These are phyloP conservation scores for Penicillium cinerascens DNA, from an alignment of 495 filamentous ascomycete species.

Conservation along the genomic window DNA sequence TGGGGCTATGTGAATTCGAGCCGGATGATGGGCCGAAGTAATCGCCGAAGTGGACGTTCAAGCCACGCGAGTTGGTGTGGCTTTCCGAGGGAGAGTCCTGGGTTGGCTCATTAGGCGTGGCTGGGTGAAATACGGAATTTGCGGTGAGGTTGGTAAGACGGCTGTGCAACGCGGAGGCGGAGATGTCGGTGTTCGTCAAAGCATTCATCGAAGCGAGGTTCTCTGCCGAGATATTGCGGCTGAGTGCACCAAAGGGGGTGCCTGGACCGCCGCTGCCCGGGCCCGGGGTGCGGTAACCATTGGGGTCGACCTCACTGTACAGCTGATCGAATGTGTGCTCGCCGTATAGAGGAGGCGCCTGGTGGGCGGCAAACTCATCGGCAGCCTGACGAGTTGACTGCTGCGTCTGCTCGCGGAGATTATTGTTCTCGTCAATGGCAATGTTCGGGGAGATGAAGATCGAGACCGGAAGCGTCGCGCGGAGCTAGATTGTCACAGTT, in stretches of 20 bases:
- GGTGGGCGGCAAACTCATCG: conserved; percentile 45
- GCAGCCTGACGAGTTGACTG: conserved; percentile 31
- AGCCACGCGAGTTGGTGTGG: conserved; percentile 22
- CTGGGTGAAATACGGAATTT: conserved; percentile 21
- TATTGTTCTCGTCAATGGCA: conserved; percentile 76
- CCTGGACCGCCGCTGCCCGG: conserved; percentile 62
- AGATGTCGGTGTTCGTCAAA: conserved; percentile 48
- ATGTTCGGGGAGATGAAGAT: conserved; percentile 94
- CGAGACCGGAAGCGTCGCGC: conserved; percentile 78
- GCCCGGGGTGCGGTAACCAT: conserved; percentile 71
- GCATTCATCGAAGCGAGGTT: conserved; percentile 67
- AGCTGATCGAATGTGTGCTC: conserved; percentile 83
- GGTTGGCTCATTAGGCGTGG: conserved; percentile 16
- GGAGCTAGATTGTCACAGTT: conserved; percentile 48
- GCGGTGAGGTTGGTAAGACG: conserved; percentile 57
- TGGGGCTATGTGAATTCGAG: conserved; percentile 36
- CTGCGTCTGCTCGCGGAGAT: conserved; percentile 55
- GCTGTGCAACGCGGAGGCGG: conserved; percentile 56
- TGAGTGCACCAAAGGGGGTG: conserved; percentile 73
- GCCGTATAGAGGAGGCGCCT: conserved; percentile 82
- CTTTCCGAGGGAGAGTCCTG: conserved; percentile 22
- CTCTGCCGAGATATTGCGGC: conserved; percentile 72
- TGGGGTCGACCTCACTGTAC: conserved; percentile 78
- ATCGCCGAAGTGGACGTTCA: conserved; percentile 30
- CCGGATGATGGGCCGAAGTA: conserved; percentile 32